phyloP scores from a whole-genome alignment of 1,139 yeast species.

The Kurtzmaniella quercitrusa region DNA sequence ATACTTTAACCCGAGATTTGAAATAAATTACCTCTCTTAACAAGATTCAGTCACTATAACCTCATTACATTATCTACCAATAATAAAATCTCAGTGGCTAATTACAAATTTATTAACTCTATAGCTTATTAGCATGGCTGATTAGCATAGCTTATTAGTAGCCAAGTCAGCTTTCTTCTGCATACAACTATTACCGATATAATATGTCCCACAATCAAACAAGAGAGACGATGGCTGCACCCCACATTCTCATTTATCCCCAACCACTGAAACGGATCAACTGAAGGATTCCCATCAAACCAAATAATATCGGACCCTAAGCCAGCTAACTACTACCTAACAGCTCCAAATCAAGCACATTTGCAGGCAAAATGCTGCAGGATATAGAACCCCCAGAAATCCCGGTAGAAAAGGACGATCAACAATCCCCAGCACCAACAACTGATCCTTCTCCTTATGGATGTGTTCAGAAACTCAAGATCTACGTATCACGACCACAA shows the following conservation, averaged over 20 bases:
- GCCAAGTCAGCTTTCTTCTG: no score
- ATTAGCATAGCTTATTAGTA: no score
- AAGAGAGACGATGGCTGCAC: no score
- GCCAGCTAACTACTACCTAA: neutral
- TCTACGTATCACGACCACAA: conserved; percentile 14
- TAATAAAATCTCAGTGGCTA: no score
- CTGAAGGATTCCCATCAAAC: no score
- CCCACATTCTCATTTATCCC: neutral
- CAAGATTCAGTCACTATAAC: no score
- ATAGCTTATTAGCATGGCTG: no score
- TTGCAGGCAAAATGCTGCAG: neutral
- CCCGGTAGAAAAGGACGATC: neutral
- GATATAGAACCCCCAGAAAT: neutral
- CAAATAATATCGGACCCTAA: neutral
- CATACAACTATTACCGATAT: neutral
- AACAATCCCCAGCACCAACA: neutral
- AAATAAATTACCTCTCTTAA: no score
- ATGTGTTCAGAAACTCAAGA: conserved; percentile 4
- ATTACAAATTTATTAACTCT: no score
- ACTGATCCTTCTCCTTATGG: conserved; percentile 3
- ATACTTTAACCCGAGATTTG: no score
- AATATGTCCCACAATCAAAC: neutral
- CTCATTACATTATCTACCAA: no score
- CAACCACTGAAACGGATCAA: no score
- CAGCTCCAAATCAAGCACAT: neutral